Evolutionary conservation across 208 protist genomes (phyloP), one percentile per base, ranked within the genome.

Genomic region (Trypanosoma theileri): DNA sequence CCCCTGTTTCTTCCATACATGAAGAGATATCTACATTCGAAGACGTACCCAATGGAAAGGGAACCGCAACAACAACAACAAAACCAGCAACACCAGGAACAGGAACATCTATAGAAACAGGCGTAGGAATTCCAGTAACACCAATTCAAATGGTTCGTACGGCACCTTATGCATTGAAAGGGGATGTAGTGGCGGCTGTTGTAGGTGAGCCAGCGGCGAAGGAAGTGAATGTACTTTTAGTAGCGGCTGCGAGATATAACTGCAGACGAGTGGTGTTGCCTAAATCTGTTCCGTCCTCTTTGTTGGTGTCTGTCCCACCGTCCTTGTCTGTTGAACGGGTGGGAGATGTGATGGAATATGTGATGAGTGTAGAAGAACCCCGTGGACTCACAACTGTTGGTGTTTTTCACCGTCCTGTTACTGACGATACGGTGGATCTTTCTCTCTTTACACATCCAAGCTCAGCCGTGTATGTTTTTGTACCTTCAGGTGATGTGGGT

Each of bases 381-480:
- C 80, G 71, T 17, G 77, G 71, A 16, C 56, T 88, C 40, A 77
- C 72, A 24, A 66, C 81, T 22, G 63, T 87, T 31, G 83, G 77
- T n/a, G 83, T 94, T 45, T 79, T 71, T 58, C 51, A 68, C 31
- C 59, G 59, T 40, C 66, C 68, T 24, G 53, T 74, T n/a, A 67
- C 59, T 22, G 66, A 63, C 45, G 63, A 81, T 62, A 62, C 80
- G 21, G 59, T 78, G 31, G 69, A 80, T 28, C 77, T 94, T 26
- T 63, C 71, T 16, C 21, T 45, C 12, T 94, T 83, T 46, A 59
- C 28, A 28, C 88, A 94, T 62, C 85, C 83, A 4, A 52, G 44
- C n/a, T 77, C 84, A 60, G 64, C 79, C 4, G 55, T 94, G 4
- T 94, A 94, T 69, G 41, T 92, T 22, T 90, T 94, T 61, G 44